Conservation (phyloP, 148 eudicot genomes). For the Rhododendron ferrugineum region DNA sequence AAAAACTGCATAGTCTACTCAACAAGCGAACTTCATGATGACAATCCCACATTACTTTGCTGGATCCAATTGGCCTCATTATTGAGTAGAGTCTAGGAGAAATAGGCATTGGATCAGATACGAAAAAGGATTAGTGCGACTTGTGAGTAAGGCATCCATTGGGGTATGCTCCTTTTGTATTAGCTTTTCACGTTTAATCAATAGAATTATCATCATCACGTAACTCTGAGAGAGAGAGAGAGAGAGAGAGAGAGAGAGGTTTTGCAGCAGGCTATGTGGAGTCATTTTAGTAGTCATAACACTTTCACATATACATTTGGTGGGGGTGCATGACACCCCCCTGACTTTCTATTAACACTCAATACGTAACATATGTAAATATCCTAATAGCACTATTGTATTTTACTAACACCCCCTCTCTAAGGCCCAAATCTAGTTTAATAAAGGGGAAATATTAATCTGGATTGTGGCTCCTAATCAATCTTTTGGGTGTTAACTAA, state of each 20-base stretch:
- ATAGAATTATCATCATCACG: background rate
- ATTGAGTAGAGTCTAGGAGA: background rate
- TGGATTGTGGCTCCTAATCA: background rate
- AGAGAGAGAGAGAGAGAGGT: background rate
- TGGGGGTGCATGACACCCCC: background rate
- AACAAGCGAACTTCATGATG: background rate
- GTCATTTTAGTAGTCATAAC: background rate
- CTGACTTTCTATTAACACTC: background rate
- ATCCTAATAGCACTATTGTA: background rate
- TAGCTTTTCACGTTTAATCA: background rate
- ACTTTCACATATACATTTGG: background rate
- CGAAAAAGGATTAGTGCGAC: background rate
- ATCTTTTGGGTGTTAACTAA: background rate
- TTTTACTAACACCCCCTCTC: background rate
- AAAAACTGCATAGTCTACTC: background rate
- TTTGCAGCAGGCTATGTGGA: background rate
- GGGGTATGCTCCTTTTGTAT: background rate
- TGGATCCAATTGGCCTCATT: background rate
- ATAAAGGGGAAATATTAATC: background rate
- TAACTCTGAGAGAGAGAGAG: background rate
- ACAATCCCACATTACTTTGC: background rate
- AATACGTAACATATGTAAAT: background rate
- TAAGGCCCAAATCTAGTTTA: background rate
- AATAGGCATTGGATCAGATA: background rate
- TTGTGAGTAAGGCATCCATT: background rate